Evolutionary conservation across 441 rosid species (phyloP), one percentile per base, ranked within the genome.

Genomic region (Gossypium gossypioides): DNA sequence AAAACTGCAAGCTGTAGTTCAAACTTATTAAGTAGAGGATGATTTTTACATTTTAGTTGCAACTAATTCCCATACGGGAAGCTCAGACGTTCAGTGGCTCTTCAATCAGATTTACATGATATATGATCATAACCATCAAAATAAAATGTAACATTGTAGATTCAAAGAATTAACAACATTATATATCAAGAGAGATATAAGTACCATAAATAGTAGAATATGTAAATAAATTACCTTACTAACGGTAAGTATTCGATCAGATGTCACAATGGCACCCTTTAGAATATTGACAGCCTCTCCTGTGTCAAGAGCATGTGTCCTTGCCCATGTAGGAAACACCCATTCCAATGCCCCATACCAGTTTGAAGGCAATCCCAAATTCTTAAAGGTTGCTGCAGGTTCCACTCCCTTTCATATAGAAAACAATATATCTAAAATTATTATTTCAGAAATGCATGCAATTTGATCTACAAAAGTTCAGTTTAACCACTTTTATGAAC

Each of bases 251-350:
- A 94, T 83, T 60, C 96, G 88, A 76, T 94, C 99, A 74, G 96
- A 83, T 70, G 99, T 89, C 55, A 94, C 97, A 72, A 94, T 82
- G 73, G 97, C 97, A 83, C 99, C 96, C 87, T 94, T 94, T 24
- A 94, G 88, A 79, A 94, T 75, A 85, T 90, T 94, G 76, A 94
- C 96, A 2, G 99, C 97, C 84, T 89, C 97, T 50, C 99, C 99
- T 1, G 91, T 91, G 86, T 94, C 99, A 25, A 94, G 97, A 67
- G 99, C 97, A 84, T 94, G 99, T 18, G 97, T 82, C 87, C 99
- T 90, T 54, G 97, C 99, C 97, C 97, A 90, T 4, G 87, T 88
- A 5, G 99, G 99, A 76, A 94, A 94, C 65, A 94, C 97, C 99
- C 97, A 92, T 73, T 81, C 99, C 29, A 91, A 76, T 27, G 97